Evolutionary conservation across 73 alveolate species (phyloP), one percentile per base, ranked within the genome.

Genomic region (Breviolum minutum): DNA sequence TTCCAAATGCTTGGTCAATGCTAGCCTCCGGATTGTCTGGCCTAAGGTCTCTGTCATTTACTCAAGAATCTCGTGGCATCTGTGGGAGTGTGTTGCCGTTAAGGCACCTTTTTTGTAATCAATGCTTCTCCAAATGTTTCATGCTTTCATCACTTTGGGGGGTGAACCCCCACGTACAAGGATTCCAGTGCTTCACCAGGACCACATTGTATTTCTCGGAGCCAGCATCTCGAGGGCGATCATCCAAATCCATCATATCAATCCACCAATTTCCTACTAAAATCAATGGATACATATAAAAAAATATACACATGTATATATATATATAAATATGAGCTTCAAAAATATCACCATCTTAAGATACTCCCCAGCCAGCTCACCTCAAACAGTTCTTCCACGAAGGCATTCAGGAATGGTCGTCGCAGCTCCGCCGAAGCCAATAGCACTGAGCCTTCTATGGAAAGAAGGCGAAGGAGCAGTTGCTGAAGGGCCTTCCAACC

Each of bases 371-470:
- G 4, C 77, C 24, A 17, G 2, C 77, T 68, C 77, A 32, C 32
- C 32, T 14, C 32, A 0, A 9, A 10, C 40, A 19, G 83, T 32
- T 73, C 40, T 32, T 13, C 83, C 7, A 24, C 83, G 12, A 73
- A 73, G 32, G 83, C 83, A 10, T 73, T 32, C 83, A 73, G 83
- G 32, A 73, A 73, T 13, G 83, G 83, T 32, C 32, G n/a, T 32
- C 83, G 83, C 83, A 73, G 83, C 83, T 14, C 83, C 48, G 83
- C 83, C 48, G 83, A 73, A 13, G 83, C 83, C 83, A 73, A 73
- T 32, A 73, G 40, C 83, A 73, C 83, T 27, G 40, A 19, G 40
- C 40, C 40, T 13, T 14, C 83, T 32, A 9, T 32, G 40, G 83
- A 13, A 13, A 24, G 40, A 32, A 73, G 83, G 40, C n/a, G 83